phyloP scores from a whole-genome alignment of 805 yeast species.

The Kuraishia capsulata region DNA sequence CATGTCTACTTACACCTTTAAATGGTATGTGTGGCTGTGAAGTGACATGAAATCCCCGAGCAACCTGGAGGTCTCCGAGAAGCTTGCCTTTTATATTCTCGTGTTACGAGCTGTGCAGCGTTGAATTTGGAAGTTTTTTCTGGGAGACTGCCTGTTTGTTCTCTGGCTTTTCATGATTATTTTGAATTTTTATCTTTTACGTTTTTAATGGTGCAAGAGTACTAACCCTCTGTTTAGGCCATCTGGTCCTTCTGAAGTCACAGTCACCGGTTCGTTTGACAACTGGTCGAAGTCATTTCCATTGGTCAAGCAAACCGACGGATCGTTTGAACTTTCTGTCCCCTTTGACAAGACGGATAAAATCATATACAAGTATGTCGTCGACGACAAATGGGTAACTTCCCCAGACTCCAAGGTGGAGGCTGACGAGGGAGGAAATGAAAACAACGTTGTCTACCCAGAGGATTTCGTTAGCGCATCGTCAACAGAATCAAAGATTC shows the following conservation, averaged over 20 bases:
- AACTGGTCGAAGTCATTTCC: conserved; percentile 44
- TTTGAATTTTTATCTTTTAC: no score
- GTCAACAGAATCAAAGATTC: conserved; percentile 25
- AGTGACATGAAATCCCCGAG: no score
- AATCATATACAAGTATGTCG: conserved; percentile 43
- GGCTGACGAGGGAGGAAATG: conserved; percentile 39
- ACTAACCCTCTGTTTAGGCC: conserved; percentile 15
- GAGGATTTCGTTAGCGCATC: conserved; percentile 25
- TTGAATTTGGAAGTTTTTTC: no score
- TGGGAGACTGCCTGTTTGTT: no score
- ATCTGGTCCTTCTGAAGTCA: conserved; percentile 27
- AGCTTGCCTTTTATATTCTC: no score
- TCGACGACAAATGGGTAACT: conserved; percentile 51
- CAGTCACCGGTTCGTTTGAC: conserved; percentile 55
- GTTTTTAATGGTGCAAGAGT: background rate
- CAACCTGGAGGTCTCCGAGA: no score
- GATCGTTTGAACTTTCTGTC: conserved; percentile 20
- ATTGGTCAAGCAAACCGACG: conserved; percentile 33
- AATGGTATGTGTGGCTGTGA: conserved; percentile 12
- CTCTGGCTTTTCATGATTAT: no score
- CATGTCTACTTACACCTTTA: conserved; percentile 16
- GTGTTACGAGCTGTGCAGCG: no score
- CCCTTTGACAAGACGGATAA: conserved; percentile 18
- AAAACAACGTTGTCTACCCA: conserved; percentile 38
- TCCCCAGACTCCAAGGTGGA: conserved; percentile 29